Conservation (phyloP, 2,329 filamentous ascomycete species). For the Alternaria triticimaculans region DNA sequence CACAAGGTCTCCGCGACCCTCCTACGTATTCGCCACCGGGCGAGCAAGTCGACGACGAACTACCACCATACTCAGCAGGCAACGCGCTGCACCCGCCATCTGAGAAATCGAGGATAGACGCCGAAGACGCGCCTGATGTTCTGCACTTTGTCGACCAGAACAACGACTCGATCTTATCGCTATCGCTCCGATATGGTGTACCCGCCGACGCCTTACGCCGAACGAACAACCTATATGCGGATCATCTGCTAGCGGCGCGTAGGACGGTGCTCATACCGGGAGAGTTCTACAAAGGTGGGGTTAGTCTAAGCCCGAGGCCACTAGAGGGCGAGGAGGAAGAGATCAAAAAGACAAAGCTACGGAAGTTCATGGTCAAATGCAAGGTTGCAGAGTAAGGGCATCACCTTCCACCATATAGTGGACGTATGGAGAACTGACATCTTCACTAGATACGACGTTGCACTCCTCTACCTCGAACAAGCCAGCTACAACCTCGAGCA, state of each 20-base stretch:
- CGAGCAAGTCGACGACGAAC: constrained; percentile 45
- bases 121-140: constrained; percentile 63
- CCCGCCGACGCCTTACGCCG: constrained; percentile 67
- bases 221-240: constrained; percentile 73
- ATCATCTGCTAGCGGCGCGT: constrained; percentile 73
- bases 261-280: constrained; percentile 75
- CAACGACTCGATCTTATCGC: constrained; percentile 70
- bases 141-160: constrained; percentile 76
- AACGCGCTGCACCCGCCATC: constrained; percentile 29
- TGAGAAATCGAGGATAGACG: constrained; percentile 38
- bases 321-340: constrained; percentile 79
- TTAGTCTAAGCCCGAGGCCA: constrained; percentile 72
- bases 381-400: constrained; percentile 75
- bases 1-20: constrained; percentile 70
- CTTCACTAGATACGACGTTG: constrained; percentile 67
- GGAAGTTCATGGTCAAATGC: constrained; percentile 79
- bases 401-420: not conserved
- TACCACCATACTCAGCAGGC: constrained; percentile 54
- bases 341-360: constrained; percentile 70
- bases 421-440: constrained; percentile 44
- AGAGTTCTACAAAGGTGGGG: constrained; percentile 69
- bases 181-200: constrained; percentile 75
- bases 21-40: constrained; percentile 65
- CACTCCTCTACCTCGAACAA: constrained; percentile 76
- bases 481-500: constrained; percentile 68